Evolutionary conservation across 2,329 filamentous ascomycete genomes (phyloP).

Genomic region (Mycogone perniciosa): DNA sequence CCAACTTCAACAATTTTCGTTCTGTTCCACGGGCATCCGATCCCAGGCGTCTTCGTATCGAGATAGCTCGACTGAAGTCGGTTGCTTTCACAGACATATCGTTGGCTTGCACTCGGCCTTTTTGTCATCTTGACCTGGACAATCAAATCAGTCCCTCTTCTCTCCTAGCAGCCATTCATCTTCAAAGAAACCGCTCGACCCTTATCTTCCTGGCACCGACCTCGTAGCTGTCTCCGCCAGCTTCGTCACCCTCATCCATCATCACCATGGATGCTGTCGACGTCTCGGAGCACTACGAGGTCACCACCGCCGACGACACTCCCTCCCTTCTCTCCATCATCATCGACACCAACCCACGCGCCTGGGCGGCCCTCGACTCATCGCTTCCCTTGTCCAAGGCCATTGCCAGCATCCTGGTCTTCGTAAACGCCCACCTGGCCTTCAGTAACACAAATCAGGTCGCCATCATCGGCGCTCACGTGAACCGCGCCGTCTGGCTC

Average conservation of each 20-base stretch:
- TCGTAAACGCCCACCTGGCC: constrained; percentile 92
- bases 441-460: constrained; percentile 92
- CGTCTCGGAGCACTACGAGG: constrained; percentile 55
- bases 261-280: constrained; percentile 48
- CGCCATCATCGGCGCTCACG: constrained; percentile 84
- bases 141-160: background rate
- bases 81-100: no score
- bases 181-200: background rate
- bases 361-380: constrained; percentile 74
- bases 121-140: background rate
- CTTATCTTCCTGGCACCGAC: constrained; percentile 14
- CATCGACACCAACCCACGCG: constrained; percentile 92
- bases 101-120: no score
- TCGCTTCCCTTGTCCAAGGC: constrained; percentile 76
- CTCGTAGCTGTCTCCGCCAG: constrained; percentile 28
- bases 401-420: constrained; percentile 84
- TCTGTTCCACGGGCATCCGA: no score
- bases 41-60: no score
- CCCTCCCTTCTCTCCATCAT: constrained; percentile 86
- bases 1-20: no score
- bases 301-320: constrained; percentile 46
- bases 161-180: no score
- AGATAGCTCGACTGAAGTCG: no score
- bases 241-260: constrained; percentile 11
- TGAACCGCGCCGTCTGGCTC: constrained; percentile 79